phyloP scores from a whole-genome alignment of 2,329 filamentous ascomycete genomes.

The Colletotrichum eremochloae region DNA sequence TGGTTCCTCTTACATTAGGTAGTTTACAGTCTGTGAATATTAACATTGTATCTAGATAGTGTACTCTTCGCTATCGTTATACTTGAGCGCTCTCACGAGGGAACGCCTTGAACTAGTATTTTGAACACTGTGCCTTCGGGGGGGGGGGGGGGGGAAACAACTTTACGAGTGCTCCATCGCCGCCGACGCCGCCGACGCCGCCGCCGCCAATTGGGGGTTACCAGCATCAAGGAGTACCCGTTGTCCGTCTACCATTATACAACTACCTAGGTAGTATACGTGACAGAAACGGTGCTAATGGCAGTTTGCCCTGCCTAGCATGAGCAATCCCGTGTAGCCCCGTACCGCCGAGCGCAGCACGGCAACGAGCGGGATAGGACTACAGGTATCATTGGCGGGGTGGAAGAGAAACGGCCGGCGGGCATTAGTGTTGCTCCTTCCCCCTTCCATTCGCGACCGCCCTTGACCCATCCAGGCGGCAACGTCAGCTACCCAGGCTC shows the following conservation, averaged over 20 bases:
- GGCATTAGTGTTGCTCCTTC: constrained; percentile 15
- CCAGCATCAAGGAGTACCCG: background rate
- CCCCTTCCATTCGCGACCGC: background rate
- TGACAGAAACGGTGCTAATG: background rate
- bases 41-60: too few relatives aligned
- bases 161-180: too few relatives aligned
- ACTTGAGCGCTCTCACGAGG: too few relatives aligned
- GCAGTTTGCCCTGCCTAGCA: background rate
- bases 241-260: background rate
- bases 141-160: too few relatives aligned
- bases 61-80: too few relatives aligned
- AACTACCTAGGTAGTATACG: background rate
- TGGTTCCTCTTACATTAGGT: too few relatives aligned
- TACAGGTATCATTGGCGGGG: background rate
- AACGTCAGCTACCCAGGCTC: constrained; percentile 7
- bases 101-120: too few relatives aligned
- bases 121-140: too few relatives aligned
- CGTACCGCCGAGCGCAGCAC: background rate
- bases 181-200: background rate
- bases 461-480: background rate
- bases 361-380: constrained; percentile 4
- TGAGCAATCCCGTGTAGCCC: background rate
- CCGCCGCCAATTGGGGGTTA: constrained; percentile 9
- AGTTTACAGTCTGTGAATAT: too few relatives aligned
- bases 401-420: constrained; percentile 26